A percentile compares a stretch with the other conserved stretches of the same genome.
These are phyloP conservation scores for Penicillium silybi DNA, from an alignment of 495 filamentous ascomycete genomes.

Conservation along the genomic window DNA sequence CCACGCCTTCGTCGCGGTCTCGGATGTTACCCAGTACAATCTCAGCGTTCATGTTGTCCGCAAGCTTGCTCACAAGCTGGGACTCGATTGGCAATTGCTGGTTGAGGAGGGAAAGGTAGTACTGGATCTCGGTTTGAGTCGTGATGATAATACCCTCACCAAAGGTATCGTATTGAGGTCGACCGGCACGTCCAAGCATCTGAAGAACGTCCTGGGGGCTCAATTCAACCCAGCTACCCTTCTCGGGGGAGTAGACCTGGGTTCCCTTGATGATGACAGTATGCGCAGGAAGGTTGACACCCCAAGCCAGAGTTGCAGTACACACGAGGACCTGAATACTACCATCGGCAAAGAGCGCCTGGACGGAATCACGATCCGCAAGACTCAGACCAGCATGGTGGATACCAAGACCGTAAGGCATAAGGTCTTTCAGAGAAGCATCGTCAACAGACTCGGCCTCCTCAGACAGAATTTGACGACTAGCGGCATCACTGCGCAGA, in stretches of 20 bases:
- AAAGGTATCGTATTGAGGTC: slow-evolving; percentile 95
- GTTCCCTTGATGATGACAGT: slow-evolving; percentile 98
- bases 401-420: slow-evolving; percentile 96
- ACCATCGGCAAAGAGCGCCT: slow-evolving; percentile 88
- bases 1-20: slow-evolving; percentile 88
- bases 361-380: slow-evolving; percentile 87
- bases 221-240: slow-evolving; percentile 97
- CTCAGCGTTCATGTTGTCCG: slow-evolving; percentile 96
- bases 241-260: slow-evolving; percentile 96
- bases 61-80: slow-evolving; percentile 87
- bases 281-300: slow-evolving; percentile 96
- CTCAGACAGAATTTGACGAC: slow-evolving; percentile 77
- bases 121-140: slow-evolving; percentile 88
- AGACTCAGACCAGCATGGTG: slow-evolving; percentile 97
- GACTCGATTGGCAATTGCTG: slow-evolving; percentile 97
- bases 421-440: slow-evolving; percentile 84
- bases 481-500: slow-evolving; percentile 87
- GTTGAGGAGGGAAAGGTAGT: slow-evolving; percentile 93
- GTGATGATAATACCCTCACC: slow-evolving; percentile 99
- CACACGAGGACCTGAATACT: slow-evolving; percentile 93
- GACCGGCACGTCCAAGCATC: slow-evolving; percentile 96
- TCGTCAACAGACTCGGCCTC: slow-evolving; percentile 82
- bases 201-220: slow-evolving; percentile 97
- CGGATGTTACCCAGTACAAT: slow-evolving; percentile 94
- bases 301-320: slow-evolving; percentile 96